Percentiles rank a stretch among this genome's conserved stretches.
Evolutionary conservation across 495 filamentous ascomycete genomes (phyloP).

Genomic region (Aspergillus incahuasiensis): DNA sequence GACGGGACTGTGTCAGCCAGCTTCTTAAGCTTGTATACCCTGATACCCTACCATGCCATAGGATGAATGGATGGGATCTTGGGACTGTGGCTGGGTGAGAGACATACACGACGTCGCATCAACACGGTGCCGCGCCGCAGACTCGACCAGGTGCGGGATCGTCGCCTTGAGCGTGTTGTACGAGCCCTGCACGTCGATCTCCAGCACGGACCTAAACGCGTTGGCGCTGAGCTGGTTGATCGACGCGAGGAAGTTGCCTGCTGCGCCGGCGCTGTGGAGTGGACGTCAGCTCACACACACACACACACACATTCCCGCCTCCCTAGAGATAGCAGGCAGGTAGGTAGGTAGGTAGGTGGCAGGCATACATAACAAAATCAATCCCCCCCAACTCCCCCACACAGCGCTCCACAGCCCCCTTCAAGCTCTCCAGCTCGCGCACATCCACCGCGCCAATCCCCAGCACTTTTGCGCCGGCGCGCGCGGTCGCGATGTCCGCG

Average conservation of each 20-base stretch:
- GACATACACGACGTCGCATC: constrained; percentile 43
- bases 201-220: constrained; percentile 92
- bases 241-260: constrained; percentile 92
- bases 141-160: constrained; percentile 69
- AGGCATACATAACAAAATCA: constrained; percentile 83
- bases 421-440: constrained; percentile 61
- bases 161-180: constrained; percentile 95
- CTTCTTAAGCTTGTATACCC: no score
- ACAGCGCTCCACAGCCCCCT: constrained; percentile 70
- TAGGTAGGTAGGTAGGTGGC: no score
- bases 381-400: constrained; percentile 77
- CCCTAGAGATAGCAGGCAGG: no score
- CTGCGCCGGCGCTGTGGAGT: constrained; percentile 82
- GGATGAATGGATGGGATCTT: no score
- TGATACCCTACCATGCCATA: no score
- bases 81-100: no score
- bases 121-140: constrained; percentile 57
- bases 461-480: constrained; percentile 74
- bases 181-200: constrained; percentile 90
- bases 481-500: constrained; percentile 70
- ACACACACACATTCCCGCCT: no score
- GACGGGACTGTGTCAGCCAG: no score
- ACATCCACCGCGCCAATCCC: constrained; percentile 86
- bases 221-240: constrained; percentile 77
- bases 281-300: no score